phyloP scores from a whole-genome alignment of 2,329 filamentous ascomycete species.

The Paecilomyces niveus region DNA sequence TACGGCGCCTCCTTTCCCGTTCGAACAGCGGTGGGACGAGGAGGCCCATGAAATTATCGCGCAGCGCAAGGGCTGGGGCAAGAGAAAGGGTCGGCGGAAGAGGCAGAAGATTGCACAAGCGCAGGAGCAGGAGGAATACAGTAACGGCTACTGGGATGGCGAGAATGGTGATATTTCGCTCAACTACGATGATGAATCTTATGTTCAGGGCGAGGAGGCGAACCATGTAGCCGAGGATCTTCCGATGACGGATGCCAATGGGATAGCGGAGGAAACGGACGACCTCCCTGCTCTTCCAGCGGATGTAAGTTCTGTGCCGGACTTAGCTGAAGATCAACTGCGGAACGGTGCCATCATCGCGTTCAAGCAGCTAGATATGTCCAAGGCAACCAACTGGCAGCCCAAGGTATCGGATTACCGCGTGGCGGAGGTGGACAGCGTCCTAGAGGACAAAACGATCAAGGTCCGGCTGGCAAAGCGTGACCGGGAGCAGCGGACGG shows the following conservation, averaged over 20 bases:
- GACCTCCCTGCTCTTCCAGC: slow-evolving; percentile 45
- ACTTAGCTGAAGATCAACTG: slow-evolving; percentile 24
- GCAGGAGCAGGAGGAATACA: slow-evolving; percentile 37
- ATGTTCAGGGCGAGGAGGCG: slow-evolving; percentile 11
- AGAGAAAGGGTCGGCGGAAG: slow-evolving; percentile 48
- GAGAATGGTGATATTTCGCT: slow-evolving; percentile 19
- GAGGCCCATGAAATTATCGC: slow-evolving; percentile 53
- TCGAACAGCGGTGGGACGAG: slow-evolving; percentile 74
- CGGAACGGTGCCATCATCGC: slow-evolving; percentile 36
- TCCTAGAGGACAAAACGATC: slow-evolving; percentile 49
- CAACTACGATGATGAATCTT: slow-evolving; percentile 38
- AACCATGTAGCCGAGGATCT: slow-evolving; percentile 9
- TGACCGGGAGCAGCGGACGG: slow-evolving; percentile 48
- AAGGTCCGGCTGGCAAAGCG: slow-evolving; percentile 61
- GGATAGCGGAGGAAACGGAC: slow-evolving; percentile 33
- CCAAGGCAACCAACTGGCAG: slow-evolving; percentile 41
- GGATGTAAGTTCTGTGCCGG: slow-evolving; percentile 58
- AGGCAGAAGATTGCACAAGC: slow-evolving; percentile 33
- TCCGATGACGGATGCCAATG: slow-evolving; percentile 10
- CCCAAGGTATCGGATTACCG: slow-evolving; percentile 46
- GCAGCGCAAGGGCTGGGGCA: slow-evolving; percentile 27
- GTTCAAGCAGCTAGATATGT: slow-evolving; percentile 42
- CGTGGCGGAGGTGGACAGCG: slow-evolving; percentile 58
- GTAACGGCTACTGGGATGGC: slow-evolving; percentile 31
- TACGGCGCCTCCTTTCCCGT: slow-evolving; percentile 11